Evolutionary conservation across 495 filamentous ascomycete genomes (phyloP).

Genomic region (Hypoxylon subgilvum): DNA sequence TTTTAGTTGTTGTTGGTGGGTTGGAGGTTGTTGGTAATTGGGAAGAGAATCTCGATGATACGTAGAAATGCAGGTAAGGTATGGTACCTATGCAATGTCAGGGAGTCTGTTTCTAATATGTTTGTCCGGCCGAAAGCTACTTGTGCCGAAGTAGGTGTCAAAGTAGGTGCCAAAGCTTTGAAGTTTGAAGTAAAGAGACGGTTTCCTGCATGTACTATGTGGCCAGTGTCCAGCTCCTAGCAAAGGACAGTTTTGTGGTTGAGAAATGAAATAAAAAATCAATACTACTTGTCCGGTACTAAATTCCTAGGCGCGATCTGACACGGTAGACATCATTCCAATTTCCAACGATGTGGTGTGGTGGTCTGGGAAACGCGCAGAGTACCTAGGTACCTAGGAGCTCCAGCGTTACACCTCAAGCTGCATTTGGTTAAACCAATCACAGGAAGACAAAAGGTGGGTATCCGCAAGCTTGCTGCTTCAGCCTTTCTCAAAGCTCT

Average conservation of each 20-base stretch:
- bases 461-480: too few relatives aligned
- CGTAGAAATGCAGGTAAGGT: too few relatives aligned
- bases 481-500: slow-evolving; percentile 33
- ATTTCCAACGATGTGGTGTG: too few relatives aligned
- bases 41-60: too few relatives aligned
- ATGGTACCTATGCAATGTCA: too few relatives aligned
- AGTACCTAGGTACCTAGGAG: too few relatives aligned
- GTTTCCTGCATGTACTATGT: too few relatives aligned
- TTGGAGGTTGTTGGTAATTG: background rate
- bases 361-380: slow-evolving; percentile 15
- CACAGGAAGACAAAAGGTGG: slow-evolving; percentile 17
- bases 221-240: background rate
- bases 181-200: too few relatives aligned
- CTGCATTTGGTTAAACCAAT: slow-evolving; percentile 7
- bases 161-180: background rate
- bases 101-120: too few relatives aligned
- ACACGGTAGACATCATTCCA: slow-evolving; percentile 2
- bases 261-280: background rate
- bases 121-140: too few relatives aligned
- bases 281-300: background rate
- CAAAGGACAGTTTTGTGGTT: background rate
- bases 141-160: background rate
- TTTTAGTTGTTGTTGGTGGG: slow-evolving; percentile 9
- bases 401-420: background rate
- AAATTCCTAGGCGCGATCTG: slow-evolving; percentile 22